A percentile compares a stretch with the other conserved stretches of the same genome.
Evolutionary conservation across 225 moss, liverwort and hornwort genomes (phyloP).

Genomic region (Thuidium tamariscinum): DNA sequence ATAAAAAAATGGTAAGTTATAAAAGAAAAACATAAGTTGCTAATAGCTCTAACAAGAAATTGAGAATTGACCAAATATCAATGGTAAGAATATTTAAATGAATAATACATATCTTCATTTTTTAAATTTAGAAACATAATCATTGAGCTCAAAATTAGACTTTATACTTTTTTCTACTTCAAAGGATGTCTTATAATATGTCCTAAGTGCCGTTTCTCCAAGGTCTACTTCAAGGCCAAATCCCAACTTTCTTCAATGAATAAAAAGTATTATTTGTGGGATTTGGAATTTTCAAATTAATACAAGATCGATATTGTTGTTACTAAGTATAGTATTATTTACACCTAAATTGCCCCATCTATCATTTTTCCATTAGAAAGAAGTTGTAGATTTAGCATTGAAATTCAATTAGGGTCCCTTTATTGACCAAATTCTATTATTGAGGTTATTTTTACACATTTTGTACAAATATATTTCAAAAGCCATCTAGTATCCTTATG

Average conservation of each 20-base stretch:
- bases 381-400: too few relatives aligned
- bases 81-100: neutral
- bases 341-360: too few relatives aligned
- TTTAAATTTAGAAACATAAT: neutral
- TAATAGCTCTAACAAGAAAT: neutral
- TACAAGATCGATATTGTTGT: neutral
- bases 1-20: neutral
- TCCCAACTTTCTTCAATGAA: neutral
- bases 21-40: neutral
- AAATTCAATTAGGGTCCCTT: too few relatives aligned
- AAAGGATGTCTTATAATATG: fast-evolving
- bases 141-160: neutral
- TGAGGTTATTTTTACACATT: too few relatives aligned
- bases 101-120: neutral
- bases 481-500: too few relatives aligned
- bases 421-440: too few relatives aligned
- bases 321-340: neutral
- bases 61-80: neutral
- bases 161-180: neutral
- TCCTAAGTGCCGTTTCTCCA: fast-evolving
- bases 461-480: too few relatives aligned
- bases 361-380: too few relatives aligned
- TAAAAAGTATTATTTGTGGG: fast-evolving
- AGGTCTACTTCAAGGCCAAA: neutral
- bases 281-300: neutral